phyloP scores from a whole-genome alignment of 148 eudicot genomes.

The Chenopodium berlandieri region DNA sequence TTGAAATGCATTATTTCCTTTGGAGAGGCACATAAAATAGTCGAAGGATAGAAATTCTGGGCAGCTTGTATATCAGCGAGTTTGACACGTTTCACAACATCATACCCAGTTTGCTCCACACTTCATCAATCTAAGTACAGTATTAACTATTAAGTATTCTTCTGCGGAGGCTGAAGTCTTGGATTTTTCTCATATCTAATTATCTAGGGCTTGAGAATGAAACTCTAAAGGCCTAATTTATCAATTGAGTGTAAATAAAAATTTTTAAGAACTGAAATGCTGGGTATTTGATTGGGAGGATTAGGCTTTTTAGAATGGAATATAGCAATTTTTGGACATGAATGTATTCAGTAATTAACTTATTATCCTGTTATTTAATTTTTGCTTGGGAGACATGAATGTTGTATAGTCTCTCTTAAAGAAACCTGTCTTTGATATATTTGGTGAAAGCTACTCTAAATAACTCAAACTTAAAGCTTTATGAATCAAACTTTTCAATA shows the following conservation, averaged over 20 bases:
- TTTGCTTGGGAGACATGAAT: too few relatives aligned
- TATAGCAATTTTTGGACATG: too few relatives aligned
- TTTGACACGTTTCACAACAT: too few relatives aligned
- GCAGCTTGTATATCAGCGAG: neutral
- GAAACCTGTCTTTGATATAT: neutral
- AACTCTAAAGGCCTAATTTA: neutral
- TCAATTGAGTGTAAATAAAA: too few relatives aligned
- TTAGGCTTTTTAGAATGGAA: neutral
- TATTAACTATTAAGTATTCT: neutral
- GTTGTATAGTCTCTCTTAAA: neutral
- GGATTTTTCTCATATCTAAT: neutral
- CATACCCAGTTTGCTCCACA: too few relatives aligned
- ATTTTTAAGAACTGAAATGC: neutral
- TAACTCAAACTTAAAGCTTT: neutral
- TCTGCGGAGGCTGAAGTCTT: neutral
- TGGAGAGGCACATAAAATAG: neutral
- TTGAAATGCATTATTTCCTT: too few relatives aligned
- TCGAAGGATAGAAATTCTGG: neutral
- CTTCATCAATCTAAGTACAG: too few relatives aligned
- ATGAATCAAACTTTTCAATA: neutral
- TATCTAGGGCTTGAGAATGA: neutral
- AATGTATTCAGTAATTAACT: too few relatives aligned
- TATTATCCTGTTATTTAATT: too few relatives aligned
- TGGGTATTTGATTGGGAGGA: neutral
- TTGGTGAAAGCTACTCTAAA: neutral